Evolutionary conservation across 495 filamentous ascomycete species (phyloP).

Genomic region (Letharia lupina): DNA sequence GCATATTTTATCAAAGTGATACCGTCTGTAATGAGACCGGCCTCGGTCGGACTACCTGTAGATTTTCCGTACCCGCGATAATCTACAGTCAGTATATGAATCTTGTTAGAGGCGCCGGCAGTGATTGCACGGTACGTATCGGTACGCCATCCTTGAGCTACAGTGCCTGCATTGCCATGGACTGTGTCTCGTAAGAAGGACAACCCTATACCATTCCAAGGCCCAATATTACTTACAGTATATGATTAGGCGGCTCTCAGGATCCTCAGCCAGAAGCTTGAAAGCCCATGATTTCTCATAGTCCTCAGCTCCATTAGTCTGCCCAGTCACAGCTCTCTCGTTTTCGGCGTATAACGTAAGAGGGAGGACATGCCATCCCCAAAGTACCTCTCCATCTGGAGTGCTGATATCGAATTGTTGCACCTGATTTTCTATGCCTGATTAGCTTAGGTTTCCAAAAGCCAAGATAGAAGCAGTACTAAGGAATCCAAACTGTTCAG

Average conservation of each 20-base stretch:
- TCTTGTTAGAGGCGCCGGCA: constrained; percentile 24
- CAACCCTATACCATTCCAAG: neutral
- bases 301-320: constrained; percentile 36
- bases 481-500: constrained; percentile 74
- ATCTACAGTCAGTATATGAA: constrained; percentile 67
- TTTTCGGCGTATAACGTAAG: constrained; percentile 44
- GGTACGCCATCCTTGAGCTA: constrained; percentile 45
- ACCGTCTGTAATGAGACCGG: constrained; percentile 74
- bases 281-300: constrained; percentile 41
- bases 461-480: constrained; percentile 38
- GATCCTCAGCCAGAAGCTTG: constrained; percentile 46
- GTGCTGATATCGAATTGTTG: constrained; percentile 49
- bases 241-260: constrained; percentile 48
- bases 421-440: constrained; percentile 46
- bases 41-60: constrained; percentile 70
- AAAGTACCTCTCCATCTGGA: constrained; percentile 49
- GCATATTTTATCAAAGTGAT: constrained; percentile 61
- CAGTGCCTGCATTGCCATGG: constrained; percentile 46
- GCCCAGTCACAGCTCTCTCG: constrained; percentile 39
- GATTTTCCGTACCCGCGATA: constrained; percentile 86
- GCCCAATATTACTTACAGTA: constrained; percentile 38
- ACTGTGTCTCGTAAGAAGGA: constrained; percentile 17
- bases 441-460: neutral
- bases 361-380: constrained; percentile 55
- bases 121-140: constrained; percentile 43